Evolutionary conservation across 495 filamentous ascomycete genomes (phyloP).

Genomic region (Penicillium nucicola): DNA sequence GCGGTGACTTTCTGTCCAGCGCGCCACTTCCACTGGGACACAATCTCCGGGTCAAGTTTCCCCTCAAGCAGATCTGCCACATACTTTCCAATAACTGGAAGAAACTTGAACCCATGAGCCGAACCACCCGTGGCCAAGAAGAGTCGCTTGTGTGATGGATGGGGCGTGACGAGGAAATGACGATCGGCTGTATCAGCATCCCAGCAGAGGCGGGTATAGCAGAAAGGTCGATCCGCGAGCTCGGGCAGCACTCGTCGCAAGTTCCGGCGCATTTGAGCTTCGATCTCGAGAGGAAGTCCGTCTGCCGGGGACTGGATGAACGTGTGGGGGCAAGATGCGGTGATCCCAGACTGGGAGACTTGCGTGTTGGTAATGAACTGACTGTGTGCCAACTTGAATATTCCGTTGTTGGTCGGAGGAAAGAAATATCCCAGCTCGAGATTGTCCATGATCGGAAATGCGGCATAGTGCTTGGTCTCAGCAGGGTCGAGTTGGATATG

Average conservation of each 20-base stretch:
- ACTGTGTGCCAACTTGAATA: slow-evolving; percentile 38
- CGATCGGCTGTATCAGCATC: slow-evolving; percentile 37
- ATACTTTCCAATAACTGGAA: slow-evolving; percentile 56
- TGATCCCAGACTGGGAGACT: slow-evolving; percentile 10
- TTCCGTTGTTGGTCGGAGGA: slow-evolving; percentile 25
- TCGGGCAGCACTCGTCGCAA: slow-evolving; percentile 14
- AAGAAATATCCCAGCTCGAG: slow-evolving; percentile 26
- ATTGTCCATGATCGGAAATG: slow-evolving; percentile 7
- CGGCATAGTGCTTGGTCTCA: slow-evolving; percentile 15
- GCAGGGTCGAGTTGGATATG: slow-evolving; percentile 25
- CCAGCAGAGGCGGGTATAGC: slow-evolving; percentile 27
- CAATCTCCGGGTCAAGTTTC: slow-evolving; percentile 4
- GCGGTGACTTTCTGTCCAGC: slow-evolving; percentile 9
- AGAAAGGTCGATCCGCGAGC: slow-evolving; percentile 19
- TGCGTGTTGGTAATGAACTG: slow-evolving; percentile 18
- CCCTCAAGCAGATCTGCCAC: slow-evolving; percentile 48
- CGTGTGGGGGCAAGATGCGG: slow-evolving; percentile 15
- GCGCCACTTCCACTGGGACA: slow-evolving; percentile 16
- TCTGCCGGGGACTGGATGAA: slow-evolving; percentile 8
- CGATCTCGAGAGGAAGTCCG: slow-evolving; percentile 18
- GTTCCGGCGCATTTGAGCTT: slow-evolving; percentile 18
- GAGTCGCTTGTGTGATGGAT: slow-evolving; percentile 36
- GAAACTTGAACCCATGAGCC: slow-evolving; percentile 55
- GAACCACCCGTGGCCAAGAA: slow-evolving; percentile 47
- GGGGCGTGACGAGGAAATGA: slow-evolving; percentile 51